Percentiles rank a stretch among this genome's conserved stretches.
Conservation (phyloP, 345 rosid species). For the Aquilaria yunnanensis region DNA sequence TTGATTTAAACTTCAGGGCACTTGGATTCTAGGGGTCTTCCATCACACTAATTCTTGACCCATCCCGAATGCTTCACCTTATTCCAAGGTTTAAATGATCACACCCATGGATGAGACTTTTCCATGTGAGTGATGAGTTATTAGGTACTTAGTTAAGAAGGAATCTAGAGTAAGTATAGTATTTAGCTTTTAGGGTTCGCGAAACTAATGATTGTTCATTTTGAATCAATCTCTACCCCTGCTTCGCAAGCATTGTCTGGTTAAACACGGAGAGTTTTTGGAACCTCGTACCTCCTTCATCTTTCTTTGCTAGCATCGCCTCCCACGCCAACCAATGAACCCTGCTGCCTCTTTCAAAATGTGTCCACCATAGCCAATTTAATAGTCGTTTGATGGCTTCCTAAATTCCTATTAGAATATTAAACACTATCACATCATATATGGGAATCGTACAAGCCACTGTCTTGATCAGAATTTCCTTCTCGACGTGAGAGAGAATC, state of each 20-base stretch:
- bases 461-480: neutral
- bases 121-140: too few relatives aligned
- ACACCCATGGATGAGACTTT: too few relatives aligned
- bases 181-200: neutral
- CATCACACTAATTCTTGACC: too few relatives aligned
- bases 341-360: neutral
- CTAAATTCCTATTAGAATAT: neutral
- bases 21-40: too few relatives aligned
- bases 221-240: neutral
- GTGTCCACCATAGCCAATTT: neutral
- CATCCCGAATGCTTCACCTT: too few relatives aligned
- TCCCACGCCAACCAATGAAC: neutral
- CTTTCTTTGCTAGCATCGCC: neutral
- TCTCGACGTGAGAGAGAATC: too few relatives aligned
- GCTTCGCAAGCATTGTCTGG: neutral
- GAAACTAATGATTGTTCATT: neutral
- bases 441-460: neutral
- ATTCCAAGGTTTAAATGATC: too few relatives aligned
- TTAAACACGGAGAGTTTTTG: too few relatives aligned
- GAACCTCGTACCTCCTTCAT: neutral
- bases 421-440: neutral
- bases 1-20: too few relatives aligned
- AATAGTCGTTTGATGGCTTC: neutral
- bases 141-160: too few relatives aligned
- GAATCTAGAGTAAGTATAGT: neutral